Evolutionary conservation across 2,329 filamentous ascomycete genomes (phyloP).

Genomic region (Parafenestella ontariensis): DNA sequence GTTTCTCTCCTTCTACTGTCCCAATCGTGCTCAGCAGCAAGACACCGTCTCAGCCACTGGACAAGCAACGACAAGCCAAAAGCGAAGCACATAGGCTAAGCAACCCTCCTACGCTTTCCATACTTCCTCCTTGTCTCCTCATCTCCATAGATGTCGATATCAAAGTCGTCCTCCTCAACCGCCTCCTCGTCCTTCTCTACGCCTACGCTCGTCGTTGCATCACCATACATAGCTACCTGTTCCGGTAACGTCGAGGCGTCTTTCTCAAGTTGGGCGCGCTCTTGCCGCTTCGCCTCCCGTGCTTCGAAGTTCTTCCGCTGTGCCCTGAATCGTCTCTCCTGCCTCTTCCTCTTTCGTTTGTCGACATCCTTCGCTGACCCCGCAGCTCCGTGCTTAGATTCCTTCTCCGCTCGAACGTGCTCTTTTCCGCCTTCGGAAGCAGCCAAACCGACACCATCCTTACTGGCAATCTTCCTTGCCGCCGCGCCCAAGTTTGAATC

Average conservation of each 20-base stretch:
- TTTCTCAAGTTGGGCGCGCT: not conserved
- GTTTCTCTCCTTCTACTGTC: no score
- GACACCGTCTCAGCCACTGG: not conserved
- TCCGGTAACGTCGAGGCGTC: not conserved
- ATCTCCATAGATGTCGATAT: conserved; percentile 1
- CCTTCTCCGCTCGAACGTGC: not conserved
- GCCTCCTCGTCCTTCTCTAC: not conserved
- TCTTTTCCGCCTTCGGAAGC: not conserved
- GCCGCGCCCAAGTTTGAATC: not conserved
- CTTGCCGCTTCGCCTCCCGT: not conserved
- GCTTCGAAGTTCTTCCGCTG: not conserved
- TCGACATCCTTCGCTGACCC: no score
- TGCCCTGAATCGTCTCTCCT: not conserved
- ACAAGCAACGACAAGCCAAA: not conserved
- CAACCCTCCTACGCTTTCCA: not conserved
- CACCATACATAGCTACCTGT: not conserved
- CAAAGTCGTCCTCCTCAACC: not conserved
- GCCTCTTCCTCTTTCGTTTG: not conserved
- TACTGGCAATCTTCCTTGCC: not conserved
- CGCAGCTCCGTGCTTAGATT: not conserved
- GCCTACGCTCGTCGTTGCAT: not conserved
- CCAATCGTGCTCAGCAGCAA: not conserved
- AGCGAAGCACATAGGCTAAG: not conserved
- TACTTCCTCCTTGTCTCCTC: not conserved
- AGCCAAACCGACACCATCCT: not conserved